These are phyloP conservation scores for Rhizoctonia solani DNA, from an alignment of 1,284 basidiomycete species.

Conservation along the genomic window DNA sequence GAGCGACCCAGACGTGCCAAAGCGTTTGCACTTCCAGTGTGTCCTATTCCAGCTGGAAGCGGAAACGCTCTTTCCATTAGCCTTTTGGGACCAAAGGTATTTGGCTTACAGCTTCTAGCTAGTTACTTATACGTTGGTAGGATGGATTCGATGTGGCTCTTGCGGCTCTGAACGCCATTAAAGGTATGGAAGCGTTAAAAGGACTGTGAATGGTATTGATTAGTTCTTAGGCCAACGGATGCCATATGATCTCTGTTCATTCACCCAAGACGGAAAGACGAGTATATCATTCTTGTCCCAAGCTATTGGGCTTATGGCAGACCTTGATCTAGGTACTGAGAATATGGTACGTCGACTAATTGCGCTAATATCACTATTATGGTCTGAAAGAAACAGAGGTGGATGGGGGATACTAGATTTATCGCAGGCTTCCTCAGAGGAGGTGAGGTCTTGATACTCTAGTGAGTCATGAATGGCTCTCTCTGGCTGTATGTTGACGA, in stretches of 20 bases:
- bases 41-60: constrained; percentile 86
- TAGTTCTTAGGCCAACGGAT: constrained; percentile 61
- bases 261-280: constrained; percentile 67
- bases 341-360: constrained; percentile 3
- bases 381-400: constrained; percentile 63
- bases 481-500: background rate
- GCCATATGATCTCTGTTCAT: constrained; percentile 79
- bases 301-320: constrained; percentile 89
- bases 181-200: constrained; percentile 59
- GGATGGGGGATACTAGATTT: constrained; percentile 94
- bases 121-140: no score
- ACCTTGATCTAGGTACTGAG: constrained; percentile 67
- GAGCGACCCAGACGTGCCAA: constrained; percentile 66
- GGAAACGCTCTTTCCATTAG: constrained; percentile 83
- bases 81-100: constrained; percentile 66
- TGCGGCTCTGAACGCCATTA: constrained; percentile 84
- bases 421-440: constrained; percentile 80
- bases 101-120: no score
- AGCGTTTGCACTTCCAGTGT: constrained; percentile 77
- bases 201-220: background rate
- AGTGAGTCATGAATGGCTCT: no score
- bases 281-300: constrained; percentile 91
- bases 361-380: background rate
- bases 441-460: no score
- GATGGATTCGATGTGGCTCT: constrained; percentile 75